Evolutionary conservation across 73 alveolate genomes (phyloP).

Genomic region (Paraurostyla sp.): DNA sequence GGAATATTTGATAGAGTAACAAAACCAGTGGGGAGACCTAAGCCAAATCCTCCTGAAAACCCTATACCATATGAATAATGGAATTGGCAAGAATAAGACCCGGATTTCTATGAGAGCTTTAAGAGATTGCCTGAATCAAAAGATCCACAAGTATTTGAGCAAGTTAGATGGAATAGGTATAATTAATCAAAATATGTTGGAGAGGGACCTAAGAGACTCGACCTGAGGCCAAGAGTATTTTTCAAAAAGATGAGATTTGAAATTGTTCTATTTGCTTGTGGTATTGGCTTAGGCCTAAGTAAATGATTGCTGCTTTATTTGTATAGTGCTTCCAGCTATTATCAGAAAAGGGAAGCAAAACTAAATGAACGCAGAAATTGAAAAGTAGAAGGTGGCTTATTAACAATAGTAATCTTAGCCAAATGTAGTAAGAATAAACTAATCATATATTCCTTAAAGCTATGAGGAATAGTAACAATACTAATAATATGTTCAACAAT

Average conservation of each 20-base stretch:
- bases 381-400: too few species aligned
- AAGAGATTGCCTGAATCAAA: constrained; percentile 17
- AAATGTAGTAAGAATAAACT: too few species aligned
- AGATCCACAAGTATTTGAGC: neutral
- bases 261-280: neutral
- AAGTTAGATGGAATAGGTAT: constrained; percentile 19
- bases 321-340: neutral
- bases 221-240: neutral
- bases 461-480: too few species aligned
- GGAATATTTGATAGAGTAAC: neutral
- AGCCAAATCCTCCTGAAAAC: neutral
- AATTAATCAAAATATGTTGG: constrained; percentile 1
- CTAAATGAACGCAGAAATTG: too few species aligned
- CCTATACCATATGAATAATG: neutral
- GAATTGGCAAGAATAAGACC: neutral
- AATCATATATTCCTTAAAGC: too few species aligned
- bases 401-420: too few species aligned
- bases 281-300: constrained; percentile 1
- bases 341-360: too few species aligned
- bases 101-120: constrained; percentile 26
- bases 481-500: too few species aligned
- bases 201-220: neutral
- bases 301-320: neutral
- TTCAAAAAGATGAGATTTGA: constrained; percentile 12
- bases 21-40: constrained; percentile 25